Evolutionary conservation across 2,329 filamentous ascomycete genomes (phyloP).

Genomic region (Colletotrichum siamense): DNA sequence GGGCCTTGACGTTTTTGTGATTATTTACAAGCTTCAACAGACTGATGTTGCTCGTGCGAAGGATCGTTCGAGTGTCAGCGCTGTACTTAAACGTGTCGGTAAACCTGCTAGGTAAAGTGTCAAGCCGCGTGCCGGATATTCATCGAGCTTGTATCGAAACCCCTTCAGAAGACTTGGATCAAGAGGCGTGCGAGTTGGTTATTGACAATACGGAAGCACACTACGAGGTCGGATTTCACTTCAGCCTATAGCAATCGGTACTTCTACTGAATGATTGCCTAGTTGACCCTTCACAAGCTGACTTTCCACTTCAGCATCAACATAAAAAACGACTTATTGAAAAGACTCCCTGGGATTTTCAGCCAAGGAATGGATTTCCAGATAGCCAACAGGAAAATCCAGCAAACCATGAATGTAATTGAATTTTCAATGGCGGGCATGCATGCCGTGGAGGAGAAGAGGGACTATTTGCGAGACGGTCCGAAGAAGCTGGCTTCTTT

Average conservation of each 20-base stretch:
- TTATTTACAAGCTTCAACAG: too few relatives aligned
- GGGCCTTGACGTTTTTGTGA: accelerated
- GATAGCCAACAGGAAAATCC: neutral
- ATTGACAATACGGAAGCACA: neutral
- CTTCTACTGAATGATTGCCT: accelerated
- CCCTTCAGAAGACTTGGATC: neutral
- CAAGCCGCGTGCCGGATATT: neutral
- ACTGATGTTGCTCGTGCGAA: too few relatives aligned
- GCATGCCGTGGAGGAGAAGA: neutral
- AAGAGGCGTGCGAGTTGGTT: neutral
- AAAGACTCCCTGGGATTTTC: neutral
- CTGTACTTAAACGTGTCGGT: too few relatives aligned
- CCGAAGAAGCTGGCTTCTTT: neutral
- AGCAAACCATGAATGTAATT: neutral
- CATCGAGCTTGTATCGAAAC: neutral
- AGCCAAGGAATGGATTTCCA: neutral
- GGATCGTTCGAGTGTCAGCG: too few relatives aligned
- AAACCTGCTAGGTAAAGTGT: too few relatives aligned
- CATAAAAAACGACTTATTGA: neutral
- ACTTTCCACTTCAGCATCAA: neutral
- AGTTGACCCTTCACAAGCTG: neutral
- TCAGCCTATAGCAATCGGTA: neutral
- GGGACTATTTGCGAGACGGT: neutral
- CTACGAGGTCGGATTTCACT: accelerated
- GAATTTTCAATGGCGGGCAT: accelerated